Percentiles rank a stretch among this genome's conserved stretches.
Conservation (phyloP, 352 stramenopile species). For the Globisporangium alternatum region DNA sequence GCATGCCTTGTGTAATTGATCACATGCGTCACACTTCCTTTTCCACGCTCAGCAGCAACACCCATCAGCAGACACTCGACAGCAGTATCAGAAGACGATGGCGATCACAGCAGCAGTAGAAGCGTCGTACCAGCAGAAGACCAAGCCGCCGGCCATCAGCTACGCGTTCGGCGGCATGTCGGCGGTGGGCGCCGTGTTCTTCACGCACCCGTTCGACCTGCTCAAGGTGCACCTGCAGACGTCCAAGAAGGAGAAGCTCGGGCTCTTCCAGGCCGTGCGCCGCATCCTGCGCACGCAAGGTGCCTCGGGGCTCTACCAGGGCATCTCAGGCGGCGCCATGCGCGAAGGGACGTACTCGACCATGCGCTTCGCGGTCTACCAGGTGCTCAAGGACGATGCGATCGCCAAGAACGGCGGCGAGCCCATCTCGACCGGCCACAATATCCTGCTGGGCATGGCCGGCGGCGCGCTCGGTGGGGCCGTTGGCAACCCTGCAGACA, state of each 20-base stretch:
- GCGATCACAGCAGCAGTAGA: background rate
- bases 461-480: constrained; percentile 65
- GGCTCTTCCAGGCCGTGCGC: constrained; percentile 42
- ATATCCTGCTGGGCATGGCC: constrained; percentile 65
- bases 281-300: constrained; percentile 67
- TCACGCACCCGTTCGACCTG: constrained; percentile 83
- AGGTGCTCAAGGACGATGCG: constrained; percentile 78
- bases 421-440: constrained; percentile 65
- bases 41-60: background rate
- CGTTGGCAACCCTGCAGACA: constrained; percentile 73
- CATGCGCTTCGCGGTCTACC: constrained; percentile 82
- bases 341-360: constrained; percentile 83
- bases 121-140: constrained; percentile 6
- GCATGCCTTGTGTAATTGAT: background rate
- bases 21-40: background rate
- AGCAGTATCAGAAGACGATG: background rate
- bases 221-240: constrained; percentile 84
- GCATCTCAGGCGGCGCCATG: constrained; percentile 77
- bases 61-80: background rate
- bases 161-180: constrained; percentile 76
- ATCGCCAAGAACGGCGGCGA: constrained; percentile 61
- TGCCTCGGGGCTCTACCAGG: constrained; percentile 69
- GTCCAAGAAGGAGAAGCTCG: constrained; percentile 68
- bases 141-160: constrained; percentile 48
- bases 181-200: constrained; percentile 80